Percentiles rank a stretch among this genome's conserved stretches.
phyloP scores from a whole-genome alignment of 106 monocot genomes.

The Vanilla planifolia region DNA sequence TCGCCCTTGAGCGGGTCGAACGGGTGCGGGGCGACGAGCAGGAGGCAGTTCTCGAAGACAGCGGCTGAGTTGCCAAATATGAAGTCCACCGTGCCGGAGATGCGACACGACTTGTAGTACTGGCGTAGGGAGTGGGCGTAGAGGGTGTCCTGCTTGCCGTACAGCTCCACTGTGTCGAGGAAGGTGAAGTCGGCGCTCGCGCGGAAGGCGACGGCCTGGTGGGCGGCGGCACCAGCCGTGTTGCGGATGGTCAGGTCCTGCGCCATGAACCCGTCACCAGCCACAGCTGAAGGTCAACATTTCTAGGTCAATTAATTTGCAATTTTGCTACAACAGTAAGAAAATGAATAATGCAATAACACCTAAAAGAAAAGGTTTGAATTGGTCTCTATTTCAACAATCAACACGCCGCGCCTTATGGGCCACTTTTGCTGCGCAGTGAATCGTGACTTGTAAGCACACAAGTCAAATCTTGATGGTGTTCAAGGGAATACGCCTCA shows the following conservation, averaged over 20 bases:
- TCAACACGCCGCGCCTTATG: too few relatives aligned
- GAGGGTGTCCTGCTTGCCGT: conserved; percentile 75
- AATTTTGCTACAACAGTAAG: too few relatives aligned
- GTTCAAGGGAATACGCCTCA: too few relatives aligned
- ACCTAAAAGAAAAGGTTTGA: background rate
- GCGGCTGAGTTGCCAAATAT: conserved; percentile 77
- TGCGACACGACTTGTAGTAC: conserved; percentile 51
- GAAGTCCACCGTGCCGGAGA: conserved; percentile 83
- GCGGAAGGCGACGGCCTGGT: conserved; percentile 74
- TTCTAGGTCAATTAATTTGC: too few relatives aligned
- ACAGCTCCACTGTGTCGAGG: conserved; percentile 56
- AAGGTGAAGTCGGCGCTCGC: conserved; percentile 54
- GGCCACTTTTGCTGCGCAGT: too few relatives aligned
- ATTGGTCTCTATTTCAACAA: background rate
- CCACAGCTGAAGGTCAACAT: conserved; percentile 29
- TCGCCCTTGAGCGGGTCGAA: conserved; percentile 40
- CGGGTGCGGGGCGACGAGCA: conserved; percentile 36
- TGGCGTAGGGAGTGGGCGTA: conserved; percentile 70
- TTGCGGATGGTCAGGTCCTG: conserved; percentile 60
- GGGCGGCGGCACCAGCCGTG: conserved; percentile 72
- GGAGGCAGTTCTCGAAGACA: conserved; percentile 38
- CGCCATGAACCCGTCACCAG: conserved; percentile 68
- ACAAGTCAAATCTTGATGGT: too few relatives aligned
- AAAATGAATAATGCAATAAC: background rate
- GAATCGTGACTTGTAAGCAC: too few relatives aligned